Evolutionary conservation across 2,329 filamentous ascomycete genomes (phyloP).

Genomic region (Canariomyces notabilis): DNA sequence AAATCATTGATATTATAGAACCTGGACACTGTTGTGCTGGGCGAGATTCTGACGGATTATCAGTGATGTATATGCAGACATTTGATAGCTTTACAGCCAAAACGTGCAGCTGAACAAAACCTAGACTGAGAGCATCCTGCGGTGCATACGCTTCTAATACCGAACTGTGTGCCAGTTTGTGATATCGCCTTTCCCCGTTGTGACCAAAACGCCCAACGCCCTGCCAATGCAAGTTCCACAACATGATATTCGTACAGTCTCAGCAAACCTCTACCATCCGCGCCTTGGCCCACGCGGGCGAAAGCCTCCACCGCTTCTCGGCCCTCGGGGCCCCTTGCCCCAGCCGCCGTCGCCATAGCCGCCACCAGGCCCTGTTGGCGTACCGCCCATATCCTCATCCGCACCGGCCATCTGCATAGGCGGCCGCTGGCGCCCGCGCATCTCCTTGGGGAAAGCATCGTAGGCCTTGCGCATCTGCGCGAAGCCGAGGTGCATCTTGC

Average conservation of each 20-base stretch:
- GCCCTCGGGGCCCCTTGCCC: constrained; percentile 43
- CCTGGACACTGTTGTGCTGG: too few species aligned
- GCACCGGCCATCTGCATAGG: constrained; percentile 37
- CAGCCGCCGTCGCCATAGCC: constrained; percentile 42
- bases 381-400: constrained; percentile 46
- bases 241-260: too few species aligned
- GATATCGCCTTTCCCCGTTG: constrained; percentile 6
- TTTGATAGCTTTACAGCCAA: too few species aligned
- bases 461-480: constrained; percentile 96
- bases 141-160: background rate
- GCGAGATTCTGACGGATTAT: too few species aligned
- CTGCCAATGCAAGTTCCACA: constrained; percentile 14
- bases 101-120: too few species aligned
- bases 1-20: too few species aligned
- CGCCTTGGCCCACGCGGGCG: constrained; percentile 48
- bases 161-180: background rate
- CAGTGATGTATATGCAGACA: too few species aligned
- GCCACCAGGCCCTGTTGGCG: constrained; percentile 39
- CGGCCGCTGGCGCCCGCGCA: constrained; percentile 59
- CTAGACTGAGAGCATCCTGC: too few species aligned
- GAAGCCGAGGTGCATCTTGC: constrained; percentile 98
- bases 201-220: constrained; percentile 33
- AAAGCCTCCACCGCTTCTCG: constrained; percentile 45
- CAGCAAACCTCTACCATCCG: constrained; percentile 32
- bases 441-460: constrained; percentile 79